Percentiles rank a stretch among this genome's conserved stretches.
These are phyloP conservation scores for Heliamphora pulchella DNA, from an alignment of 179 eudicot genomes.

Conservation along the genomic window DNA sequence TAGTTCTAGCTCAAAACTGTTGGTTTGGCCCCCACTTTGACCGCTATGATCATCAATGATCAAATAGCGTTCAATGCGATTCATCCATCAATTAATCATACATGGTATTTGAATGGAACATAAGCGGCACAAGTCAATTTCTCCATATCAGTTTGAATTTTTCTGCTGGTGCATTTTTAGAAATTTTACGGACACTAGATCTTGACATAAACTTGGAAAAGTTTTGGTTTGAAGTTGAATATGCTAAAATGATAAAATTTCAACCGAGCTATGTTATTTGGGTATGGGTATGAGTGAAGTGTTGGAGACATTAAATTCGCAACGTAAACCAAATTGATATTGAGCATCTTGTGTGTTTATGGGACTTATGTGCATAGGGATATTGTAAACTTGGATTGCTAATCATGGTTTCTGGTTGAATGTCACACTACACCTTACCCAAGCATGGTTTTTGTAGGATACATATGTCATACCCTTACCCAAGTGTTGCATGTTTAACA, in stretches of 20 bases:
- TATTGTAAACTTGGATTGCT: background rate
- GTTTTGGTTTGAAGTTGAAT: slow-evolving; percentile 6
- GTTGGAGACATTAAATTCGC: background rate
- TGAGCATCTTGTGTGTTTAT: no score
- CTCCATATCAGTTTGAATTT: background rate
- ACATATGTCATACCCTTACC: background rate
- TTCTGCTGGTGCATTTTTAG: background rate
- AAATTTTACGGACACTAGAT: background rate
- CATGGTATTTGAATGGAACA: background rate
- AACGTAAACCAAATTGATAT: no score
- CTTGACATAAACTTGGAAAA: background rate
- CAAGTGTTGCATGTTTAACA: background rate
- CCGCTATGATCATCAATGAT: background rate
- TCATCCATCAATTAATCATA: background rate
- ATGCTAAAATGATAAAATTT: background rate
- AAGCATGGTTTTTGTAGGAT: background rate
- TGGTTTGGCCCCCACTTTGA: background rate
- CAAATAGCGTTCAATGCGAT: background rate
- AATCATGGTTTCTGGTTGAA: background rate
- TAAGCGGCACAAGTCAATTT: background rate
- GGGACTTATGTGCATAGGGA: background rate
- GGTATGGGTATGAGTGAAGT: background rate
- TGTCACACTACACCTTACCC: background rate
- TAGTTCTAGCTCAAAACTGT: background rate
- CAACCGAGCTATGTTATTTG: background rate